Percentiles rank a stretch among this genome's conserved stretches.
These are phyloP conservation scores for Tolypocladium pustulatum DNA, from an alignment of 2,329 filamentous ascomycete genomes.

Conservation along the genomic window DNA sequence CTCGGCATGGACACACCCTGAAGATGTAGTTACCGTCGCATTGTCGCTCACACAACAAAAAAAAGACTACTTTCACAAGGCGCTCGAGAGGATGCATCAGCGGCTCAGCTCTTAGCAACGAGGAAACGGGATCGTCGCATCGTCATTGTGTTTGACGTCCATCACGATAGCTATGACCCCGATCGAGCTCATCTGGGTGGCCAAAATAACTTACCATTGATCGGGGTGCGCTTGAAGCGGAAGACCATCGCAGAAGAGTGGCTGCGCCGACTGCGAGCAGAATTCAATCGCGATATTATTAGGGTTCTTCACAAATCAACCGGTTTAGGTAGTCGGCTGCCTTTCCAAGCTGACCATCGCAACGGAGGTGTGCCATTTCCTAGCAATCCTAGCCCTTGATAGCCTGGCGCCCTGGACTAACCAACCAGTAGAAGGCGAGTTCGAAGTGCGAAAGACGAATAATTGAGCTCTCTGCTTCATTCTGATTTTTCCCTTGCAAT, in stretches of 20 bases:
- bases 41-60: background rate
- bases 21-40: background rate
- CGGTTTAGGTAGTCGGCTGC: conserved; percentile 2
- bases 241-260: conserved; percentile 1
- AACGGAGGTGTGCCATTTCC: conserved; percentile 5
- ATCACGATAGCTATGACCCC: conserved; percentile 7
- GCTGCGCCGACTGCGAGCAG: conserved; percentile 2
- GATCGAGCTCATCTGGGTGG: conserved; percentile 4
- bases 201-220: conserved; percentile 3
- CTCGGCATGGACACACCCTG: background rate
- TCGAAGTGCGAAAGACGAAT: no score
- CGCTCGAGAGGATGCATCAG: background rate
- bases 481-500: no score
- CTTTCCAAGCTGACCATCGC: conserved; percentile 5
- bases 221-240: conserved; percentile 2
- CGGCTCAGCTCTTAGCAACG: conserved; percentile 1
- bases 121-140: conserved; percentile 5
- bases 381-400: background rate
- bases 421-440: no score
- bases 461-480: no score
- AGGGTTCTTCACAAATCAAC: conserved; percentile 1
- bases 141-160: conserved; percentile 8
- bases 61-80: background rate
- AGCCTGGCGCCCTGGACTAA: no score
- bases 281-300: conserved; percentile 4